A percentile compares a stretch with the other conserved stretches of the same genome.
These are phyloP conservation scores for Extremus antarcticus DNA, from an alignment of 495 filamentous ascomycete species.

Conservation along the genomic window DNA sequence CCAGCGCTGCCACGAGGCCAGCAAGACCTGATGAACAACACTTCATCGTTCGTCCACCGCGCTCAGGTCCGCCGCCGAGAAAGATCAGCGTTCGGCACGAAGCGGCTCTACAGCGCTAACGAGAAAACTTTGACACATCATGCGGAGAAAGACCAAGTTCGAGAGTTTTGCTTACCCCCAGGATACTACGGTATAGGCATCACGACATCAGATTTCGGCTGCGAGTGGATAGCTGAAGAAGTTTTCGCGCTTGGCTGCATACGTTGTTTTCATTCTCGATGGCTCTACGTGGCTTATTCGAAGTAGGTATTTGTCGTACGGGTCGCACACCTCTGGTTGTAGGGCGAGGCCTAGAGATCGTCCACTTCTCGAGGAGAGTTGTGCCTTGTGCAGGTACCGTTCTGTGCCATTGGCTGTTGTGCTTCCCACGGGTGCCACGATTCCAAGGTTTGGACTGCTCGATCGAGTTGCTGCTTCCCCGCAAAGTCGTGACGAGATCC, in stretches of 20 bases:
- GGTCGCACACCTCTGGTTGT: no score
- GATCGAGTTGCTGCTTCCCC: background rate
- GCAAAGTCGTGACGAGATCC: background rate
- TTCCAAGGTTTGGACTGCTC: background rate
- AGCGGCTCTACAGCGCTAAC: background rate
- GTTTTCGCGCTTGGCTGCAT: background rate
- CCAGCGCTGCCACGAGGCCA: background rate
- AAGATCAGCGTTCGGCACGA: background rate
- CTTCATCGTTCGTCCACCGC: no score
- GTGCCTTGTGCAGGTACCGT: background rate
- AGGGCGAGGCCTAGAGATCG: no score
- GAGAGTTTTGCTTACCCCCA: background rate
- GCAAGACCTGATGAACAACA: no score
- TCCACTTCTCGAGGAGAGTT: background rate
- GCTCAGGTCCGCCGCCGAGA: no score
- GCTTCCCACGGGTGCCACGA: background rate
- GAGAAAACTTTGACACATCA: background rate
- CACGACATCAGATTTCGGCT: background rate
- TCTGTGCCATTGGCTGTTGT: background rate
- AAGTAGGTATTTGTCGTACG: no score
- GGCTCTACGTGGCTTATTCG: no score
- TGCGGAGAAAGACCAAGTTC: background rate
- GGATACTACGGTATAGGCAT: background rate
- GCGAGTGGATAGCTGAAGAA: background rate
- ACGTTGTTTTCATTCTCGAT: background rate